phyloP scores from a whole-genome alignment of 208 protist species.

The Wallacemonas sp. region DNA sequence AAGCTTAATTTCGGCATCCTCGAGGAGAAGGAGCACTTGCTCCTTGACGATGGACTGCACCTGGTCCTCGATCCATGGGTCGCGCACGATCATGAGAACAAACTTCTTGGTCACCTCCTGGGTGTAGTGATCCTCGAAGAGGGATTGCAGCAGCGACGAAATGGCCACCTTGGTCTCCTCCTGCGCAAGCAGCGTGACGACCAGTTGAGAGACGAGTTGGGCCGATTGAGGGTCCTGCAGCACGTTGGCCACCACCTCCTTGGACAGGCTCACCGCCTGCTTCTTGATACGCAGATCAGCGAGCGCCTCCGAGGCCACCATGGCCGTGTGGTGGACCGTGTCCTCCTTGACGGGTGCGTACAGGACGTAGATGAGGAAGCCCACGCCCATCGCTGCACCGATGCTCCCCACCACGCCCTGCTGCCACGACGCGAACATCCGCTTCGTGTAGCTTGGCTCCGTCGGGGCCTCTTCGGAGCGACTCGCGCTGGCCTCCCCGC shows the following conservation, averaged over 20 bases:
- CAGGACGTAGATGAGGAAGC: slow-evolving; percentile 73
- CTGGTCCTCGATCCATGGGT: slow-evolving; percentile 87
- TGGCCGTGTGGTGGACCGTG: slow-evolving; percentile 89
- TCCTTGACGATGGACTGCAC: slow-evolving; percentile 79
- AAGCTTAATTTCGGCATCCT: slow-evolving; percentile 49
- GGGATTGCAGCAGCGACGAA: slow-evolving; percentile 73
- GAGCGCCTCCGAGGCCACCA: slow-evolving; percentile 84
- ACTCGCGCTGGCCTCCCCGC: no score
- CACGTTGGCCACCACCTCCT: slow-evolving; percentile 78
- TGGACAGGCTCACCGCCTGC: slow-evolving; percentile 77
- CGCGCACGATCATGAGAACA: slow-evolving; percentile 76
- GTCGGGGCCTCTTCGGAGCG: background rate
- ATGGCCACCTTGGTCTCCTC: slow-evolving; percentile 84
- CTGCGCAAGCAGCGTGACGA: slow-evolving; percentile 58
- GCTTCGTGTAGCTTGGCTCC: slow-evolving; percentile 25
- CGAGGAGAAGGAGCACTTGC: slow-evolving; percentile 63
- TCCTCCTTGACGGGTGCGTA: slow-evolving; percentile 87
- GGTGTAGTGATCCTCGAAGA: slow-evolving; percentile 92
- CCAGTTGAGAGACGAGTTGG: slow-evolving; percentile 60
- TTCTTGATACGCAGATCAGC: slow-evolving; percentile 61
- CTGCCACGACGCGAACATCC: slow-evolving; percentile 84
- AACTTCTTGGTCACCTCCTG: slow-evolving; percentile 93
- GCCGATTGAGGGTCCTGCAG: slow-evolving; percentile 73
- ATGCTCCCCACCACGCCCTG: slow-evolving; percentile 86
- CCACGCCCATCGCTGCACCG: slow-evolving; percentile 86